Evolutionary conservation across 1,284 basidiomycete genomes (phyloP), one percentile per base, ranked within the genome.

Genomic region (Cutaneotrichosporon sp.): DNA sequence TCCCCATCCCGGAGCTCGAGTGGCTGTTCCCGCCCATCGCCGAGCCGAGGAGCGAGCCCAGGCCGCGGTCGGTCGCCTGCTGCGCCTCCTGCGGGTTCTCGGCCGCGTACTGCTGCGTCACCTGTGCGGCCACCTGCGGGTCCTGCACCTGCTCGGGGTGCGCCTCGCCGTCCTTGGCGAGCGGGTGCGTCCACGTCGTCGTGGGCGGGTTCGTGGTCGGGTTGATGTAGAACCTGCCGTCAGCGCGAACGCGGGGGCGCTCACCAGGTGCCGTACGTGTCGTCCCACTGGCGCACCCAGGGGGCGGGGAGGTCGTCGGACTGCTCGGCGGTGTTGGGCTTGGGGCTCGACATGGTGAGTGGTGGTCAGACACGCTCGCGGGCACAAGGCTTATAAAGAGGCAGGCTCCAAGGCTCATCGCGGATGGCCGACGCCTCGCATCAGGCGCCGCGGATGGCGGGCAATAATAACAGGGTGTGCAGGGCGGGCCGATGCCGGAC

Each of bases 121-220:
- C 57, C 33, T 62, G 43, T 14, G 60, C 53, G 6, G 52, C 50
- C n/a, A 33, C 13, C 36, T 62, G 59, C n/a, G 69, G 46, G 5
- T 67, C 69, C 10, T 63, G 59, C 16, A 66, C 47, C 56, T 74
- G 72, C 59, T 73, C 73, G n/a, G 72, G 71, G 52, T 70, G 68
- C 11, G 70, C 55, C 61, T 73, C 51, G n/a, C 72, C 72, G n/a
- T 63, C 60, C 31, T 55, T 46, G 22, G 58, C 34, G 51, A 47
- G 31, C 1, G 73, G 74, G 62, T 72, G 73, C 11, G 67, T 75
- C 72, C 73, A 75, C 10, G 69, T 65, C n/a, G 68, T 73, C 10
- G 71, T 71, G 7, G 72, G 69, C 13, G 72, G 73, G 58, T 73
- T 62, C n/a, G 70, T 75, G 4, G 58, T 62, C 0, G 75, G 71